Percentiles rank a stretch among this genome's conserved stretches.
These are phyloP conservation scores for Alternaria incomplexa DNA, from an alignment of 2,329 filamentous ascomycete species.

Conservation along the genomic window DNA sequence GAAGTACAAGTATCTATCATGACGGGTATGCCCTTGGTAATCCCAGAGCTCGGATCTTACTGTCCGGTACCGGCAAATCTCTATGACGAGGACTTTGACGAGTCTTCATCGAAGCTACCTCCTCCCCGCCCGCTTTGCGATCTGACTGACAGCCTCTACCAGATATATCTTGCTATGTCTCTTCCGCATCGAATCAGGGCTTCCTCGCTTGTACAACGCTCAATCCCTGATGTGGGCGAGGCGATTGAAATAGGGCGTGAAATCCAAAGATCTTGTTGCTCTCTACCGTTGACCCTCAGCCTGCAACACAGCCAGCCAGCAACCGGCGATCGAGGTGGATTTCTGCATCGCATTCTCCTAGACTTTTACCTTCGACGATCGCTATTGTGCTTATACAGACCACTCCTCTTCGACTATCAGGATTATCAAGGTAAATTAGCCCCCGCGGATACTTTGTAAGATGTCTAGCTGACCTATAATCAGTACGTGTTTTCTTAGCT, in stretches of 20 bases:
- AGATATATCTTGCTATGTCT: slow-evolving; percentile 23
- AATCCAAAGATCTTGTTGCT: slow-evolving; percentile 13
- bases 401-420: slow-evolving; percentile 24
- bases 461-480: neutral
- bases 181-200: slow-evolving; percentile 22
- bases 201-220: slow-evolving; percentile 21
- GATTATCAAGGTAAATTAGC: neutral
- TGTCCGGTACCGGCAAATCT: slow-evolving; percentile 22
- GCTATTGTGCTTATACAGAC: slow-evolving; percentile 24
- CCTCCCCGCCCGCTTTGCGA: slow-evolving; percentile 3
- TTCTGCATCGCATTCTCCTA: slow-evolving; percentile 22
- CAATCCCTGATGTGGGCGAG: slow-evolving; percentile 13
- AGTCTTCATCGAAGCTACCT: slow-evolving; percentile 12
- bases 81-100: slow-evolving; percentile 26
- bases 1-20: slow-evolving; percentile 41
- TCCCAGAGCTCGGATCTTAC: slow-evolving; percentile 14
- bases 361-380: slow-evolving; percentile 27
- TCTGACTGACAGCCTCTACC: slow-evolving; percentile 25
- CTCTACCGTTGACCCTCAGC: slow-evolving; percentile 14
- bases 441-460: neutral
- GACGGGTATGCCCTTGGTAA: slow-evolving; percentile 22
- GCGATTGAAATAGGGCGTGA: slow-evolving; percentile 16
- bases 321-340: slow-evolving; percentile 6
- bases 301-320: slow-evolving; percentile 5
- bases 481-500: neutral